Conservation (phyloP, 176 grass and related monocot species). For the Triticum aestivum region DNA sequence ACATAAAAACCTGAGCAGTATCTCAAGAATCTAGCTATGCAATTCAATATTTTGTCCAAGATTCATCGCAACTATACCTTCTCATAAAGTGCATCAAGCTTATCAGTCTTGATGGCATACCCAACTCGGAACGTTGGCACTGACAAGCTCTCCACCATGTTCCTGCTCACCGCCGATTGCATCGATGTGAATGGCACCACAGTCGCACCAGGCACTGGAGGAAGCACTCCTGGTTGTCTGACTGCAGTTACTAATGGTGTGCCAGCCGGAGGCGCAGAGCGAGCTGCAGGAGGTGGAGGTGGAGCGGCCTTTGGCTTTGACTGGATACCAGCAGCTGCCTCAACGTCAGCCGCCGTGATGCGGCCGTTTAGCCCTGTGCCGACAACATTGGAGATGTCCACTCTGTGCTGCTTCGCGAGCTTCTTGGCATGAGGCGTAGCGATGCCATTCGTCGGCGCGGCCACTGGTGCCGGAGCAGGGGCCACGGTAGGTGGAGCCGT, state of each 20-base stretch:
- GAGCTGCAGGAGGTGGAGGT: constrained; percentile 15
- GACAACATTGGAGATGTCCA: constrained; percentile 50
- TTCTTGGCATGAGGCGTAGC: constrained; percentile 83
- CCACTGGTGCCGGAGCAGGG: constrained; percentile 19
- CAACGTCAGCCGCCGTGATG: constrained; percentile 64
- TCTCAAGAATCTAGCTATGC: background rate
- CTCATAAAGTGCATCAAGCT: constrained; percentile 68
- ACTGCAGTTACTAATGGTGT: background rate
- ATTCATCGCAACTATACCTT: constrained; percentile 49
- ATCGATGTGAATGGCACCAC: constrained; percentile 81
- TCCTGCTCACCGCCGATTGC: constrained; percentile 84
- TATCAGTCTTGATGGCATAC: constrained; percentile 62
- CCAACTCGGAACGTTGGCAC: constrained; percentile 76
- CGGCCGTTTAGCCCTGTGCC: constrained; percentile 65
- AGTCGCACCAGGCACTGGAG: constrained; percentile 48
- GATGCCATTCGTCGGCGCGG: constrained; percentile 35
- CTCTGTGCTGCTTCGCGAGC: constrained; percentile 75
- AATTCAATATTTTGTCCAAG: background rate
- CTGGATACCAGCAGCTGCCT: constrained; percentile 72
- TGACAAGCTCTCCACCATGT: constrained; percentile 87
- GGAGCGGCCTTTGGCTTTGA: constrained; percentile 32
- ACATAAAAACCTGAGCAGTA: background rate
- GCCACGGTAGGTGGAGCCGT: constrained; percentile 8
- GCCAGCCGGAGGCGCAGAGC: background rate
- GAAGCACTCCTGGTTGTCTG: constrained; percentile 22